A percentile compares a stretch with the other conserved stretches of the same genome.
These are phyloP conservation scores for Glycine soja DNA, from an alignment of 306 rosid species.

Conservation along the genomic window DNA sequence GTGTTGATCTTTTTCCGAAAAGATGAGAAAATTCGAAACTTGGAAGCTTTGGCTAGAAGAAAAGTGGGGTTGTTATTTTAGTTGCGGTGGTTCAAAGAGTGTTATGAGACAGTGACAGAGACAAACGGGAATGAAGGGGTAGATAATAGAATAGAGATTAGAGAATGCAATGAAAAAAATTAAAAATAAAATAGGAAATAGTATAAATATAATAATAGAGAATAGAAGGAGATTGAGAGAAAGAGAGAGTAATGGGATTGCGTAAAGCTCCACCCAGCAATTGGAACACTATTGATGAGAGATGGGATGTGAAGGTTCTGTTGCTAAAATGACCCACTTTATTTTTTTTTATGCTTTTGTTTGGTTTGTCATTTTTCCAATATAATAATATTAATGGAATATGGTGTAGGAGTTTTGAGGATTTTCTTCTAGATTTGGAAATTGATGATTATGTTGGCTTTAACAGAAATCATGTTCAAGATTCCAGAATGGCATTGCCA, in stretches of 20 bases:
- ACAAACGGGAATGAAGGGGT: neutral
- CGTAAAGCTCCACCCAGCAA: slow-evolving; percentile 78
- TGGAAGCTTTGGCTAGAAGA: slow-evolving; percentile 1
- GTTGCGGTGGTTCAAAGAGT: slow-evolving; percentile 36
- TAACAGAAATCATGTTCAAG: neutral
- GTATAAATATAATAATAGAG: neutral
- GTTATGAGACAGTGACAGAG: slow-evolving; percentile 19
- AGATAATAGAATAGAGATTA: neutral
- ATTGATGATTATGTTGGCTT: neutral
- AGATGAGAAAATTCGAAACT: slow-evolving; percentile 26
- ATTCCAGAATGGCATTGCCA: slow-evolving; percentile 30
- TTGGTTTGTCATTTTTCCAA: slow-evolving; percentile 46
- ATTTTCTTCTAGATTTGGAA: neutral
- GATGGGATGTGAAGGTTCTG: slow-evolving; percentile 42
- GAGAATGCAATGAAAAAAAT: neutral
- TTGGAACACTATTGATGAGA: slow-evolving; percentile 47
- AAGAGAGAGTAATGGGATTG: slow-evolving; percentile 69
- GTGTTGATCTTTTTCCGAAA: neutral
- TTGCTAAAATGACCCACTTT: slow-evolving; percentile 49
- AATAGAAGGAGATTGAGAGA: neutral
- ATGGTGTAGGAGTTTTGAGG: slow-evolving; percentile 1
- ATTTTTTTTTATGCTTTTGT: slow-evolving; percentile 35
- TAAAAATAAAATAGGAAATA: neutral
- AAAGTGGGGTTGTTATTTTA: slow-evolving; percentile 15
- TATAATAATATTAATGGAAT: neutral